Evolutionary conservation across 768 basidiomycete species (phyloP).

Genomic region (Steccherinum ochraceum): DNA sequence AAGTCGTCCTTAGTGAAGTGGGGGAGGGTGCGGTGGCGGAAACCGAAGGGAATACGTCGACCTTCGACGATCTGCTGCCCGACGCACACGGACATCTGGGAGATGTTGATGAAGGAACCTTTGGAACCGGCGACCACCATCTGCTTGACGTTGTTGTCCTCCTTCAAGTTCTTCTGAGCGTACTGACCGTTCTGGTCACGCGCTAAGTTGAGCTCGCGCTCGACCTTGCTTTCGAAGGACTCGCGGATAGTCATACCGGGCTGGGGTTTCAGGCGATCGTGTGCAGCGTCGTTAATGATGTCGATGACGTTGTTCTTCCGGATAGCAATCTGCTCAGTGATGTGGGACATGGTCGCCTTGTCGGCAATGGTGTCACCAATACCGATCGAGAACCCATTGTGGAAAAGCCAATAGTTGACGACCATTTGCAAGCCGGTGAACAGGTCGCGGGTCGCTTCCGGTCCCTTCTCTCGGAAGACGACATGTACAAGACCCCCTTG

Average conservation of each 20-base stretch:
- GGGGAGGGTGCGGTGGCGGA: constrained; percentile 91
- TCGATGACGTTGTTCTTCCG: constrained; percentile 75
- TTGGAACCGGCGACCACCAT: constrained; percentile 99
- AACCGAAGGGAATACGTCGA: constrained; percentile 96
- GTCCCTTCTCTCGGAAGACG: constrained; percentile 96
- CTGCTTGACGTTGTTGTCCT: constrained; percentile 99
- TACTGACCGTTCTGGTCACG: constrained; percentile 94
- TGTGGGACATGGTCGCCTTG: constrained; percentile 76
- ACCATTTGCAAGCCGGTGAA: constrained; percentile 94
- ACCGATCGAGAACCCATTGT: constrained; percentile 98
- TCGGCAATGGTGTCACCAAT: constrained; percentile 99
- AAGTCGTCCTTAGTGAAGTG: constrained; percentile 99
- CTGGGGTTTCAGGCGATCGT: constrained; percentile 80
- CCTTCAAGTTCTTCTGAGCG: constrained; percentile 96
- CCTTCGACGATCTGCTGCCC: constrained; percentile 99
- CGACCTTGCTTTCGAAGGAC: constrained; percentile 91
- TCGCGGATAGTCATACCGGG: constrained; percentile 99
- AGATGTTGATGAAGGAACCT: constrained; percentile 99
- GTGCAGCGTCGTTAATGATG: constrained; percentile 77
- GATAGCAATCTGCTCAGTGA: constrained; percentile 75
- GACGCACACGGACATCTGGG: constrained; percentile 99
- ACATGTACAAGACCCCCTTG: constrained; percentile 94
- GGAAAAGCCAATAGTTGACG: constrained; percentile 98
- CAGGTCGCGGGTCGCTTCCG: constrained; percentile 80
- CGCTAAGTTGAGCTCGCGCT: constrained; percentile 87